Evolutionary conservation across 202 grass and related monocot species (phyloP).

Genomic region (Eragrostis tef): DNA sequence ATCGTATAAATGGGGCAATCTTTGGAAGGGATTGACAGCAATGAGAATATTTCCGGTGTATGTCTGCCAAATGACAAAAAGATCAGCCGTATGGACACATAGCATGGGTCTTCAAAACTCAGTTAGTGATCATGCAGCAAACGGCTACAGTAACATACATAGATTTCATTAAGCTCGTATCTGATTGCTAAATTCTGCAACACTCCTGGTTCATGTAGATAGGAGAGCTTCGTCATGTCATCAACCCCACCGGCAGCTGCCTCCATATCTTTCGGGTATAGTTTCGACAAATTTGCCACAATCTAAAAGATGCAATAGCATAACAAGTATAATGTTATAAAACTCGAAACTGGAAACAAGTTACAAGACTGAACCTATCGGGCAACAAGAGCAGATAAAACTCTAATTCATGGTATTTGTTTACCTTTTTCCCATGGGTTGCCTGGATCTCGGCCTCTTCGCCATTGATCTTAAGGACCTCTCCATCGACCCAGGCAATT

Average conservation of each 20-base stretch:
- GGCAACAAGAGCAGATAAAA: neutral
- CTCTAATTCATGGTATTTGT: neutral
- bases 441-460: constrained; percentile 71
- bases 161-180: constrained; percentile 95
- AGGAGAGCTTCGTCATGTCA: constrained; percentile 77
- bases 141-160: constrained; percentile 56
- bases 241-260: constrained; percentile 87
- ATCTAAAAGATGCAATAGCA: constrained; percentile 53
- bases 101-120: constrained; percentile 23
- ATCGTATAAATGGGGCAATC: constrained; percentile 78
- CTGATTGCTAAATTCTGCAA: constrained; percentile 76
- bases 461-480: constrained; percentile 78
- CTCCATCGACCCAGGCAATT: constrained; percentile 73
- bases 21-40: constrained; percentile 95
- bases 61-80: constrained; percentile 62
- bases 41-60: constrained; percentile 95
- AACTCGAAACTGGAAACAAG: neutral
- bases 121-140: constrained; percentile 19
- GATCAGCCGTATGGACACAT: constrained; percentile 24
- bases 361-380: constrained; percentile 4
- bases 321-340: constrained; percentile 7
- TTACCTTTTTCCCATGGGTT: constrained; percentile 69
- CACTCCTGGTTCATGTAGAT: constrained; percentile 91
- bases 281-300: constrained; percentile 70
- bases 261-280: constrained; percentile 95